A percentile compares a stretch with the other conserved stretches of the same genome.
Conservation (phyloP, 2,329 filamentous ascomycete species). For the Achaetomium macrosporum region DNA sequence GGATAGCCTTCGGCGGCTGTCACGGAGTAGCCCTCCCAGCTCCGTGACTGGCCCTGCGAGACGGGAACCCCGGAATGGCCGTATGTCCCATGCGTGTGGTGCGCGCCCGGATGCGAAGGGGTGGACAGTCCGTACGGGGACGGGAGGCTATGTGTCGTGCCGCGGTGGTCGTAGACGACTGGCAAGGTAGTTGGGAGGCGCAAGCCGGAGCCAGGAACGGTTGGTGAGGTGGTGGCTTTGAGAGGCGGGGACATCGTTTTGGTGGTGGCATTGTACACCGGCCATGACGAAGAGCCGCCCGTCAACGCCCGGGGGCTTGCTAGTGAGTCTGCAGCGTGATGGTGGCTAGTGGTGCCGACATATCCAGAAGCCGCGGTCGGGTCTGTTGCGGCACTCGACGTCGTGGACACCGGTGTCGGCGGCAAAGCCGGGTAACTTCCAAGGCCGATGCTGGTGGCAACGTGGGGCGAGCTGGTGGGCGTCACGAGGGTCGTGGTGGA, state of each 20-base stretch:
- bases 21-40: slow-evolving; percentile 24
- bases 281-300: slow-evolving; percentile 45
- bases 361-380: slow-evolving; percentile 35
- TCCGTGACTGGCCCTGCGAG: slow-evolving; percentile 19
- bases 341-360: slow-evolving; percentile 31
- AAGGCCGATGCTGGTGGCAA: slow-evolving; percentile 37
- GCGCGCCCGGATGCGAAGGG: slow-evolving; percentile 11
- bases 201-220: slow-evolving; percentile 29
- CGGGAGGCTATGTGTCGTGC: slow-evolving; percentile 19
- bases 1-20: slow-evolving; percentile 17
- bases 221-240: slow-evolving; percentile 31
- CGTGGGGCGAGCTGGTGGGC: slow-evolving; percentile 30
- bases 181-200: slow-evolving; percentile 33
- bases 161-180: slow-evolving; percentile 34
- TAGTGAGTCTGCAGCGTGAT: slow-evolving; percentile 45
- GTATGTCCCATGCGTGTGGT: slow-evolving; percentile 20
- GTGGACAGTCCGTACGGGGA: slow-evolving; percentile 22
- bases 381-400: slow-evolving; percentile 27
- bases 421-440: slow-evolving; percentile 40
- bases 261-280: slow-evolving; percentile 36
- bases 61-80: slow-evolving; percentile 17
- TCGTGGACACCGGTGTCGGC: slow-evolving; percentile 38
- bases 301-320: slow-evolving; percentile 49
- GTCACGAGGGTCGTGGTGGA: slow-evolving; percentile 23
- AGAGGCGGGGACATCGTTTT: slow-evolving; percentile 42